Evolutionary conservation across 164 flowering plant species (phyloP), one percentile per base, ranked within the genome.

Genomic region (Chloranthus sessilifolius): DNA sequence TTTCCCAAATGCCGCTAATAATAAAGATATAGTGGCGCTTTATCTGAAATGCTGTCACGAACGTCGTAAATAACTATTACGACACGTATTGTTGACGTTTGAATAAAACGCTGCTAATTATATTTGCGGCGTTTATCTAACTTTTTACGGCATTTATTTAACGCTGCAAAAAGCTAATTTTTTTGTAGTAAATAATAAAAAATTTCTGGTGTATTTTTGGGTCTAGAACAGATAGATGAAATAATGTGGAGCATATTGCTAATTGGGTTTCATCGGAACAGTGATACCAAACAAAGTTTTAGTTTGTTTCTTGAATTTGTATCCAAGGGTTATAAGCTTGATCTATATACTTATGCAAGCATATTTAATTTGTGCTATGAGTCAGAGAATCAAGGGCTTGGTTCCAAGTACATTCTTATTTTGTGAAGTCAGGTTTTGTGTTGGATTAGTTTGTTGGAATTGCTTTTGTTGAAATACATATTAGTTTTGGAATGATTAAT

Each of bases 401-500:
- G 65, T 33, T 46, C 26, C 70, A 61, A 47, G 56, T 61, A 40
- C 70, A 66, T 61, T 62, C 59, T 30, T 47, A 47, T n/a, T 43
- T 56, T 52, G 54, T 56, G 3, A 56, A 50, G 14, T 49, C 44
- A 9, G 65, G 65, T 26, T 56, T 46, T 47, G 34, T 43, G 35
- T 46, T 52, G 45, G 70, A 66, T 41, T 49, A 25, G 20, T 52
- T 51, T 15, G 53, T 66, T 10, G 65, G 61, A 47, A 66, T 61
- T 25, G 39, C 43, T 43, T 52, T 66, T 22, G 17, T 56, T 24
- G 61, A 66, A 36, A 42, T 66, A 38, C 56, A 66, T 42, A 39
- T 52, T 40, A 41, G 48, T 29, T 55, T 45, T 27, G 65, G 65
- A 43, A 52, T 49, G 47, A 25, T 29, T 1, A 29, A 43, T 21